phyloP scores from a whole-genome alignment of 139 green algal genomes.

The Pycnococcus provasolii region DNA sequence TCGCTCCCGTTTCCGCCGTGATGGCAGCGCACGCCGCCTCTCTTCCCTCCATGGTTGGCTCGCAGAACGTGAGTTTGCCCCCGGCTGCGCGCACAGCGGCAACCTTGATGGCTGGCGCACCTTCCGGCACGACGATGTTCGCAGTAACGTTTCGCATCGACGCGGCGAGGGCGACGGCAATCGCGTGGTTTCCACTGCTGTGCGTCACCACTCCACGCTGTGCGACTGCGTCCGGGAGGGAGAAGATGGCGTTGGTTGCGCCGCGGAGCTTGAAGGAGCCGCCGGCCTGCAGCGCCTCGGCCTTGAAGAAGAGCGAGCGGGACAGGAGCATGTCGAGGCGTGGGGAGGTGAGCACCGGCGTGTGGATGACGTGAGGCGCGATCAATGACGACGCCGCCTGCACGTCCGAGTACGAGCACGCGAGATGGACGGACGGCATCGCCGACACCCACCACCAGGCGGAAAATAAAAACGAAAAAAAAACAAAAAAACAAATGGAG shows the following conservation, averaged over 20 bases:
- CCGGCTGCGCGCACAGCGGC: slow-evolving; percentile 49
- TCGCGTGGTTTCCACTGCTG: slow-evolving; percentile 59
- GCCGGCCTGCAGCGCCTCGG: slow-evolving; percentile 49
- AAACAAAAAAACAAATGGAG: too few relatives aligned
- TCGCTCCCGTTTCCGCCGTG: slow-evolving; percentile 41
- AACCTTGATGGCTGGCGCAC: slow-evolving; percentile 53
- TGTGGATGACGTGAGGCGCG: slow-evolving; percentile 23
- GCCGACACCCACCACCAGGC: too few relatives aligned
- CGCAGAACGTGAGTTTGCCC: slow-evolving; percentile 45
- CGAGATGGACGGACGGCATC: too few relatives aligned
- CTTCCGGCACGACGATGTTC: slow-evolving; percentile 55
- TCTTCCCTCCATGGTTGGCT: slow-evolving; percentile 48
- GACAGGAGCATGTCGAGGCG: slow-evolving; percentile 31
- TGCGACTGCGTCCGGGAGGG: slow-evolving; percentile 38
- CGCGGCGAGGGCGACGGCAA: slow-evolving; percentile 41
- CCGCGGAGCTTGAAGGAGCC: slow-evolving; percentile 59
- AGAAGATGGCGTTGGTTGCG: slow-evolving; percentile 53
- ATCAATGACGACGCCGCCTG: slow-evolving; percentile 39
- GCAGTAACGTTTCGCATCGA: slow-evolving; percentile 48
- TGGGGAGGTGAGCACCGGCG: slow-evolving; percentile 41
- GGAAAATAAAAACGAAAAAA: too few relatives aligned
- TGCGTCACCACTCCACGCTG: slow-evolving; percentile 53
- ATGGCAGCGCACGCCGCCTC: slow-evolving; percentile 23
- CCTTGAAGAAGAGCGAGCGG: slow-evolving; percentile 57
- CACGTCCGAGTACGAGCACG: slow-evolving; percentile 17